These are phyloP conservation scores for Verticillium isaacii DNA, from an alignment of 2,329 filamentous ascomycete genomes.

Conservation along the genomic window DNA sequence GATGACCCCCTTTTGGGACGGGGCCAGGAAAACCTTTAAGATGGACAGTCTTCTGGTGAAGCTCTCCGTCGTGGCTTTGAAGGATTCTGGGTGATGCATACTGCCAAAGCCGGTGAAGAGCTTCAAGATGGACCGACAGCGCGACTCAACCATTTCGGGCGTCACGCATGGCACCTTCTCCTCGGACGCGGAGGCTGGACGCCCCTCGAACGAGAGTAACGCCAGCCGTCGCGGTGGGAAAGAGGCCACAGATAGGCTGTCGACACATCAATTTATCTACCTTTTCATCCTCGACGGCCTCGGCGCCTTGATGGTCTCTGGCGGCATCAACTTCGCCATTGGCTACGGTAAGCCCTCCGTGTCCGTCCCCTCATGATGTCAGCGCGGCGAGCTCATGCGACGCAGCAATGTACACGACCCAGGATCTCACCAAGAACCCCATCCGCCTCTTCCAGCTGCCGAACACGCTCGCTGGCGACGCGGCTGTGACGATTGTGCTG, in stretches of 20 bases:
- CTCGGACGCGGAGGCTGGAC: neutral
- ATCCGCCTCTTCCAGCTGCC: constrained; percentile 45
- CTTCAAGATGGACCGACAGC: neutral
- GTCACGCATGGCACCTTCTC: neutral
- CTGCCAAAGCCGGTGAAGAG: neutral
- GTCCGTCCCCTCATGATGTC: neutral
- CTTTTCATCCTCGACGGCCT: constrained; percentile 42
- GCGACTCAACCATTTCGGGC: neutral
- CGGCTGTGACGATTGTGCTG: constrained; percentile 44
- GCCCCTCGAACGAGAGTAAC: neutral
- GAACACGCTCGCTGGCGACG: constrained; percentile 46
- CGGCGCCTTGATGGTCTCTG: constrained; percentile 40
- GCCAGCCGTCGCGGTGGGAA: neutral
- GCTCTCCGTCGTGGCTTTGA: neutral
- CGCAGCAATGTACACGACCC: constrained; percentile 41
- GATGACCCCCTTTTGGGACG: neutral
- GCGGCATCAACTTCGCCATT: constrained; percentile 46
- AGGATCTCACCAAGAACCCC: constrained; percentile 26
- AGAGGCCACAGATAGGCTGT: constrained; percentile 34
- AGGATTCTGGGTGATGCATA: neutral
- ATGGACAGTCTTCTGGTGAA: neutral
- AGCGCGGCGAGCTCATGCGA: neutral
- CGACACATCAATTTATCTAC: constrained; percentile 41
- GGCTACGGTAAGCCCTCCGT: constrained; percentile 36
- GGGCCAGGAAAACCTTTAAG: neutral